A percentile compares a stretch with the other conserved stretches of the same genome.
phyloP scores from a whole-genome alignment of 2,329 filamentous ascomycete genomes.

The Venturia pyrina region DNA sequence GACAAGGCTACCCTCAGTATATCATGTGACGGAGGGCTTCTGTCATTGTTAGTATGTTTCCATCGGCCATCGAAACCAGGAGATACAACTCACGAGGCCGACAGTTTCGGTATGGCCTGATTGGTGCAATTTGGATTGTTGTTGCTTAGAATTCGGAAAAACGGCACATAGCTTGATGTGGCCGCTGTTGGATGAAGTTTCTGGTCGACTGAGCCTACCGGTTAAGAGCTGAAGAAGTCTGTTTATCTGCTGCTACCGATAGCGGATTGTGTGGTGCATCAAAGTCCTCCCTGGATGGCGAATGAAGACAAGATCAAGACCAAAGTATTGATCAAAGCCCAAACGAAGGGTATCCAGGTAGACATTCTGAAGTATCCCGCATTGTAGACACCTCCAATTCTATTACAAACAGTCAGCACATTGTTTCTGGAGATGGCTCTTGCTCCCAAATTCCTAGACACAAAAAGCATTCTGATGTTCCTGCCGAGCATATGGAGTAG shows the following conservation, averaged over 20 bases:
- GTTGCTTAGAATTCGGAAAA: not conserved
- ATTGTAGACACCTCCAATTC: constrained; percentile 69
- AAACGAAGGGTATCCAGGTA: constrained; percentile 86
- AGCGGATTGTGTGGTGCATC: not conserved
- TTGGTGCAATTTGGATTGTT: not conserved
- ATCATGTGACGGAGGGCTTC: not conserved
- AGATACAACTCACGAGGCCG: not conserved
- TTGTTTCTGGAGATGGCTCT: not conserved
- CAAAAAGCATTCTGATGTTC: not conserved
- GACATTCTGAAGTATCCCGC: constrained; percentile 83
- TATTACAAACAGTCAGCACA: constrained; percentile 24
- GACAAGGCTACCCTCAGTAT: not conserved
- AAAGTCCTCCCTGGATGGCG: constrained; percentile 69
- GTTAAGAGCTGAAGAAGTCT: too few species aligned
- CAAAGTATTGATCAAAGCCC: constrained; percentile 75
- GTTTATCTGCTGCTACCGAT: not conserved
- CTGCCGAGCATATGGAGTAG: constrained; percentile 8
- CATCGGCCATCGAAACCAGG: not conserved
- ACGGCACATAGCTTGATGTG: not conserved
- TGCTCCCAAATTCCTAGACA: not conserved
- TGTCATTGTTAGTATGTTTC: not conserved
- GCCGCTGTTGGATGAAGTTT: not conserved
- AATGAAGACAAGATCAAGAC: constrained; percentile 80
- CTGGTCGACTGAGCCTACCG: too few species aligned
- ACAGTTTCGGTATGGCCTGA: not conserved